phyloP scores from a whole-genome alignment of 2,329 filamentous ascomycete genomes.

The Pochonia chlamydosporia region DNA sequence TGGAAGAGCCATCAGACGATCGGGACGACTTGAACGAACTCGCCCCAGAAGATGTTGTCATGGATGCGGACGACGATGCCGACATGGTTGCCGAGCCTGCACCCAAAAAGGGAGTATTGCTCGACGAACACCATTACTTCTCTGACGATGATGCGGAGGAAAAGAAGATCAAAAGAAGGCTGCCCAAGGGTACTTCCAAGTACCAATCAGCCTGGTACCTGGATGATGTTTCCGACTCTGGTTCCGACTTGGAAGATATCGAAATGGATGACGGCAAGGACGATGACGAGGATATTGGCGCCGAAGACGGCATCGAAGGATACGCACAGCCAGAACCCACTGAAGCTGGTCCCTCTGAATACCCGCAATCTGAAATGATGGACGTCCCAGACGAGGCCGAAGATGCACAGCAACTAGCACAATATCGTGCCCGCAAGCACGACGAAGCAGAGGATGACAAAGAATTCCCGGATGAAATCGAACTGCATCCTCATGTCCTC shows the following conservation, averaged over 20 bases:
- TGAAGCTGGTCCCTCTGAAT: constrained; percentile 78
- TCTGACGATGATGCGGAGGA: constrained; percentile 68
- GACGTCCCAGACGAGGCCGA: constrained; percentile 78
- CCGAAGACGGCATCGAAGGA: constrained; percentile 79
- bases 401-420: constrained; percentile 68
- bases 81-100: constrained; percentile 28
- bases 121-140: constrained; percentile 98
- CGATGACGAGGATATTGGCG: constrained; percentile 54
- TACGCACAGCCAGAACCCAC: constrained; percentile 61
- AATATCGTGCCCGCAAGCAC: constrained; percentile 72
- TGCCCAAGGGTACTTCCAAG: constrained; percentile 86
- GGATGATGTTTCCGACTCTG: constrained; percentile 72
- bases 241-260: constrained; percentile 72
- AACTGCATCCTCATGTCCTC: constrained; percentile 80
- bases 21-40: constrained; percentile 78
- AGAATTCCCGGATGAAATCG: constrained; percentile 96
- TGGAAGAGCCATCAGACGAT: constrained; percentile 71
- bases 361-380: constrained; percentile 91
- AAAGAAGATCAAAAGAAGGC: constrained; percentile 55
- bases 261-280: constrained; percentile 55
- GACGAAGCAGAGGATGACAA: constrained; percentile 83
- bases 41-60: constrained; percentile 78
- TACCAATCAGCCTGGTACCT: constrained; percentile 96
- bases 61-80: constrained; percentile 57
- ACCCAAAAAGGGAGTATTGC: constrained; percentile 76